phyloP scores from a whole-genome alignment of 768 basidiomycete genomes.

The Collybiopsis luxurians region DNA sequence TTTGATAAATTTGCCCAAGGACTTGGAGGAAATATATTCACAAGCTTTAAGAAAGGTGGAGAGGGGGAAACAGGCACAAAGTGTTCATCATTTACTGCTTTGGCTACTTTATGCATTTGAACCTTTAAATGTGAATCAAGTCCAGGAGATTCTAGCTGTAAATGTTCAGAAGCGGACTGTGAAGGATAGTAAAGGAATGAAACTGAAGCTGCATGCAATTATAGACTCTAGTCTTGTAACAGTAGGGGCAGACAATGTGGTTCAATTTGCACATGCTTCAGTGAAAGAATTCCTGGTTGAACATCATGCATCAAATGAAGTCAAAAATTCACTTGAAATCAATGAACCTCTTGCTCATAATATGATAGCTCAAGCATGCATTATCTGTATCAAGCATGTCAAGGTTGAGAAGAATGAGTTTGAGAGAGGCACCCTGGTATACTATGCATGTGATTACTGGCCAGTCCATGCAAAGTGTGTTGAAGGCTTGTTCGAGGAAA shows the following conservation, averaged over 20 bases:
- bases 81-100: not conserved
- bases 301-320: no score
- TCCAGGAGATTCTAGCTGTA: not conserved
- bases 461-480: no score
- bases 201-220: not conserved
- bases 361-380: no score
- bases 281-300: not conserved
- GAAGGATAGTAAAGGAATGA: not conserved
- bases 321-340: no score
- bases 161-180: not conserved
- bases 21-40: not conserved
- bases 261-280: not conserved
- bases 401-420: no score
- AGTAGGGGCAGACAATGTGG: not conserved
- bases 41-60: not conserved
- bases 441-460: no score
- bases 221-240: not conserved
- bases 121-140: not conserved
- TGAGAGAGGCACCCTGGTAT: no score
- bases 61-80: not conserved
- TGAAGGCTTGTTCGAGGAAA: no score
- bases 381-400: no score
- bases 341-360: no score
- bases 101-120: not conserved
- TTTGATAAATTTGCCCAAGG: no score